A percentile compares a stretch with the other conserved stretches of the same genome.
Conservation (phyloP, 2,329 filamentous ascomycete genomes). For the Curvularia spicifera region DNA sequence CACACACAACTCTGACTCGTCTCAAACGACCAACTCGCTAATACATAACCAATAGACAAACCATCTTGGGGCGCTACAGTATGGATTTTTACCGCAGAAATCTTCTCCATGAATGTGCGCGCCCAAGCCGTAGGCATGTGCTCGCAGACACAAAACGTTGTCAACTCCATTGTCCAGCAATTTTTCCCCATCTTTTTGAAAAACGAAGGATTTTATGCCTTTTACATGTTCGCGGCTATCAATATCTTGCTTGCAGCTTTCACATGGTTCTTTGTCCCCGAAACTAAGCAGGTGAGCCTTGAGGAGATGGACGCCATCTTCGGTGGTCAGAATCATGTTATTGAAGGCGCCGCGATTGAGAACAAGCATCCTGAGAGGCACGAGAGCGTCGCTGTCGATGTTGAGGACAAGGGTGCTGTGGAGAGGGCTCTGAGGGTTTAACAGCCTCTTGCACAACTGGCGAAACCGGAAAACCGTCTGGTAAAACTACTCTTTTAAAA, state of each 20-base stretch:
- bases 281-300: slow-evolving; percentile 56
- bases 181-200: slow-evolving; percentile 73
- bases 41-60: slow-evolving; percentile 58
- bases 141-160: slow-evolving; percentile 63
- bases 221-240: slow-evolving; percentile 62
- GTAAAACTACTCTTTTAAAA: too few relatives aligned
- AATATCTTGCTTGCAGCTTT: slow-evolving; percentile 52
- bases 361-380: slow-evolving; percentile 45
- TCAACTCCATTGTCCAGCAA: slow-evolving; percentile 71
- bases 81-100: slow-evolving; percentile 74
- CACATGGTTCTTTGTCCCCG: slow-evolving; percentile 53
- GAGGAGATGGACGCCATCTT: slow-evolving; percentile 65
- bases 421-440: slow-evolving; percentile 19
- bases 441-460: too few relatives aligned
- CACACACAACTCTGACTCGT: background rate
- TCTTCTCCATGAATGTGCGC: slow-evolving; percentile 75
- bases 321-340: slow-evolving; percentile 63
- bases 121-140: slow-evolving; percentile 74
- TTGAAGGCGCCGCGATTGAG: slow-evolving; percentile 60
- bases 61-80: slow-evolving; percentile 72
- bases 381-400: slow-evolving; percentile 29
- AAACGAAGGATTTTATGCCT: slow-evolving; percentile 63
- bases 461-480: too few relatives aligned
- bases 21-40: slow-evolving; percentile 19
- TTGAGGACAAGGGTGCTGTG: slow-evolving; percentile 29